Base-by-base conservation (phyloP, 140 eudicot genomes). In the Bidens hawaiensis region DNA sequence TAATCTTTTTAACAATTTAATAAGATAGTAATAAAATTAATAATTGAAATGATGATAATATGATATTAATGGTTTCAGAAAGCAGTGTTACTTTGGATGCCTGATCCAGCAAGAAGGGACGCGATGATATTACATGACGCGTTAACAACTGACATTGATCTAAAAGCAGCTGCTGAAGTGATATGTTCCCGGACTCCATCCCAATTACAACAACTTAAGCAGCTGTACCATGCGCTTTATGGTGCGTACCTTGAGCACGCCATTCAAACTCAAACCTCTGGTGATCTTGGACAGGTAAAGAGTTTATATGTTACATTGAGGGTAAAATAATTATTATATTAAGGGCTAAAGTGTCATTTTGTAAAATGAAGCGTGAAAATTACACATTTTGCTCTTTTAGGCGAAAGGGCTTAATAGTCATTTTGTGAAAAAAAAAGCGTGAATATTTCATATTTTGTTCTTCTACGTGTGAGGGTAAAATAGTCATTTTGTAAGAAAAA, bases 41-140 rank as follows among this genome's bases (percentile, higher is more conserved):
- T 9, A 36, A 49, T 14, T 33, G 21, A 43, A 54, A 42, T 26
- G 47, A 55, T 46, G 13, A 8, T 2, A 5, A 34, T 46, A n/a
- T n/a, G n/a, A n/a, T n/a, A n/a, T n/a, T 25, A 25, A 72, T 68
- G 66, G 9, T 77, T 82, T 67, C 89, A 91, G 98, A 70, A 69
- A 82, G 95, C 93, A 6, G 74, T 91, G 22, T 31, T 82, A 25
- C 87, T 82, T n/a, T 91, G 96, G 99, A 68, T 91, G 95, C 82
- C 81, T 62, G 95, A 87, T 75, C 99, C 96, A 27, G 93, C 90
- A 12, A 41, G 69, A 49, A 76, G 93, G 16, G 99, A 91, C 77
- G 99, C 99, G 53, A 71, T 78, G 13, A 66, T 87, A 55, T 69
- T 91, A 49, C 61, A 80, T 38, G 76, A 78, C 19, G 83, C 94